These are phyloP conservation scores for Abrus pulchellus DNA, from an alignment of 306 rosid species.

Conservation along the genomic window DNA sequence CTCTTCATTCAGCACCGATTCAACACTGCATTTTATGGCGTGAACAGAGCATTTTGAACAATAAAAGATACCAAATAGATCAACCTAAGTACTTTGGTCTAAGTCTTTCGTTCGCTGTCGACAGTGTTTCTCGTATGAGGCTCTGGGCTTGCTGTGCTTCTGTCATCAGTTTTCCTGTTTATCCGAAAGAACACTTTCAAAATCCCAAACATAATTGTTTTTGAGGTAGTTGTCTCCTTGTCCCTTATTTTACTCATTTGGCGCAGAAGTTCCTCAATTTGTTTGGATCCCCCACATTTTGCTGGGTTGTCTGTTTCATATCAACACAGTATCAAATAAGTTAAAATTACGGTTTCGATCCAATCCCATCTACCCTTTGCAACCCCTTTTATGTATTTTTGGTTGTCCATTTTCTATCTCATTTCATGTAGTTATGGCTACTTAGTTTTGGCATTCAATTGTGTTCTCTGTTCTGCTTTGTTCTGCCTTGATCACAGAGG, in stretches of 20 bases:
- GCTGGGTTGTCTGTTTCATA: constrained; percentile 27
- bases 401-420: constrained; percentile 33
- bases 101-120: constrained; percentile 28
- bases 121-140: not conserved
- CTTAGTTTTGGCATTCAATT: constrained; percentile 33
- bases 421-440: constrained; percentile 31
- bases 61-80: constrained; percentile 20
- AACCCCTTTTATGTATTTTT: constrained; percentile 5
- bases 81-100: constrained; percentile 30
- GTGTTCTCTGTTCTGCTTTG: constrained; percentile 22
- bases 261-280: constrained; percentile 11
- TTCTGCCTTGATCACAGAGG: constrained; percentile 43
- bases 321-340: not conserved
- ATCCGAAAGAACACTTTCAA: not conserved
- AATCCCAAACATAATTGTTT: not conserved
- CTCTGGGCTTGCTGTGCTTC: not conserved
- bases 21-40: too few species aligned
- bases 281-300: constrained; percentile 45
- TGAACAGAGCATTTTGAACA: too few species aligned
- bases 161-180: constrained; percentile 8
- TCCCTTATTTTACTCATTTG: constrained; percentile 11
- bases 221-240: constrained; percentile 44
- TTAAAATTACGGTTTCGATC: constrained; percentile 37
- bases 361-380: constrained; percentile 18
- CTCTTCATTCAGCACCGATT: too few species aligned